Evolutionary conservation across 148 eudicot species (phyloP).

Genomic region (Camellia sinensis): DNA sequence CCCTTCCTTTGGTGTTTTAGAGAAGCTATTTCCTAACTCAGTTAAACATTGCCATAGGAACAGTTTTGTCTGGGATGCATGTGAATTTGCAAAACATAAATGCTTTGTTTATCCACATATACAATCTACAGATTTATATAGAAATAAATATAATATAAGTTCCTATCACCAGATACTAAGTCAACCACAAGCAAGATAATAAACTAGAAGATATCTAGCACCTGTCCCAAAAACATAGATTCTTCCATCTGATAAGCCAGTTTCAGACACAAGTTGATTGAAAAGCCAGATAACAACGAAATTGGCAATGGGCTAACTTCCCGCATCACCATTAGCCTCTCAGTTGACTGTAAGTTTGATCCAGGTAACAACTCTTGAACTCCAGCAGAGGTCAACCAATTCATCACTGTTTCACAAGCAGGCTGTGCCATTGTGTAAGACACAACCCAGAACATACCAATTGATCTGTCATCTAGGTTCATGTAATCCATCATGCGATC

Average conservation of each 20-base stretch:
- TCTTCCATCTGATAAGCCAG: conserved; percentile 91
- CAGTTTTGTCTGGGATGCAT: too few relatives aligned
- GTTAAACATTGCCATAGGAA: too few relatives aligned
- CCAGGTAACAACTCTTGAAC: conserved; percentile 64
- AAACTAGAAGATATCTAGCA: conserved; percentile 18
- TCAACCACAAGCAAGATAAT: conserved; percentile 5
- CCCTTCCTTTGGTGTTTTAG: too few relatives aligned
- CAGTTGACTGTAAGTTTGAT: conserved; percentile 68
- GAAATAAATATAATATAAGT: background rate
- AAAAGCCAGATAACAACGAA: conserved; percentile 79
- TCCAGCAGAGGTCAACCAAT: conserved; percentile 85
- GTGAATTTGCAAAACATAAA: too few relatives aligned
- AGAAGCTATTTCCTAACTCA: too few relatives aligned
- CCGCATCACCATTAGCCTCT: conserved; percentile 76
- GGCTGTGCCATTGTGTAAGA: conserved; percentile 91
- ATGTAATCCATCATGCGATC: conserved; percentile 79
- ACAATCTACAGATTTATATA: too few relatives aligned
- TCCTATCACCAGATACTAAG: background rate
- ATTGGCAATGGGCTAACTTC: conserved; percentile 87
- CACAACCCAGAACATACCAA: conserved; percentile 98
- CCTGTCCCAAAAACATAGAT: conserved; percentile 91
- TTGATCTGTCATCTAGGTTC: conserved; percentile 87
- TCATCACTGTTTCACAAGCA: conserved; percentile 88
- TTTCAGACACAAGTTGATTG: conserved; percentile 75
- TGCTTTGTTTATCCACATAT: too few relatives aligned